Evolutionary conservation across 164 flowering plant species (phyloP), one percentile per base, ranked within the genome.

Genomic region (Umbellularia californica): DNA sequence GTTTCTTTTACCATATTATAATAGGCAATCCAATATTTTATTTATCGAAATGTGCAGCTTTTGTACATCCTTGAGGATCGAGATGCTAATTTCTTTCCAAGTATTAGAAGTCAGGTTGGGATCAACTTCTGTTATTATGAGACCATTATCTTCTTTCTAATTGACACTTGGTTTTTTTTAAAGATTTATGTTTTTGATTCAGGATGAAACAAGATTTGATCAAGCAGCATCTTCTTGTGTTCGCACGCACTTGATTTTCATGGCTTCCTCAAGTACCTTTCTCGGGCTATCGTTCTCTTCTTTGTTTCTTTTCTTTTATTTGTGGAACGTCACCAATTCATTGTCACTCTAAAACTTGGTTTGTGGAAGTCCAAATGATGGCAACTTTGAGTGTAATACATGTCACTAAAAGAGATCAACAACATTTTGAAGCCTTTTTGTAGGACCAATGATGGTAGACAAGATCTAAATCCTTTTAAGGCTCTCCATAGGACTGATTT

Each of bases 31-130:
- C 71, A 24, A 71, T 65, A 24, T 25, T 55, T 23, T 27, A 22
- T 52, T 33, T 69, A 74, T 76, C 25, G 67, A 23, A 12, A 27
- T 74, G 17, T 81, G 80, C 83, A 90, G 95, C 85, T 90, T 81
- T 81, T 84, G 77, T 85, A 83, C 33, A 19, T 72, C 13, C 80
- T 83, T 55, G 82, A 83, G 71, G 82, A 62, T 35, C 68, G 68
- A 22, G n/a, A 65, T 75, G 68, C 47, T 64, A 27, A 69, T 25
- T 51, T 58, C 6, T 70, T 74, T 41, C n/a, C 79, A 69, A 69
- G 70, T 35, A 65, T 19, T 68, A 74, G 77, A 68, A 72, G 66
- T 73, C 74, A 81, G 87, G 86, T 87, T 50, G n/a, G 47, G 27
- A 58, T 28, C 10, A 35, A 14, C 25, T 51, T 10, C 62, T n/a